Conservation (phyloP, 1,284 basidiomycete species). For the Gomphus sp. region DNA sequence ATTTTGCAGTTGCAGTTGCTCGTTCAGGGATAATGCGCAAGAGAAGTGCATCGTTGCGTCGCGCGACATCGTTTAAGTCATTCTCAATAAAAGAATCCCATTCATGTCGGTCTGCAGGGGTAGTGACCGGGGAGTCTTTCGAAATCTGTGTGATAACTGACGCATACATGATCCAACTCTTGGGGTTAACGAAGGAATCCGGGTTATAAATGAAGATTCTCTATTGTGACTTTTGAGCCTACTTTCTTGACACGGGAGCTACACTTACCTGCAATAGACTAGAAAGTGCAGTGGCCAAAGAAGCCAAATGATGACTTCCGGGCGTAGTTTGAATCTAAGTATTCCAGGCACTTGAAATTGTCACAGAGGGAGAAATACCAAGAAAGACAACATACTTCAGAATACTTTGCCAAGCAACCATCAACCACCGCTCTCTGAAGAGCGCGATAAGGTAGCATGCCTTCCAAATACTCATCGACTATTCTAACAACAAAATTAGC, state of each 20-base stretch:
- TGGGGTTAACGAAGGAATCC: slow-evolving; percentile 68
- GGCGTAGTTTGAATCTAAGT: slow-evolving; percentile 42
- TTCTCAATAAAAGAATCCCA: slow-evolving; percentile 20
- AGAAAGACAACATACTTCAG: slow-evolving; percentile 43
- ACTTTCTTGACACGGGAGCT: background rate
- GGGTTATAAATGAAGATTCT: slow-evolving; percentile 54
- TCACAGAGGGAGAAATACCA: background rate
- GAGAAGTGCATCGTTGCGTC: slow-evolving; percentile 69
- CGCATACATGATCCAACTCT: slow-evolving; percentile 50
- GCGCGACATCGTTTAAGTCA: slow-evolving; percentile 48
- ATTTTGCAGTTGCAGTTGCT: slow-evolving; percentile 44
- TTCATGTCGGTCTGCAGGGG: slow-evolving; percentile 5
- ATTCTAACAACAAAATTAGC: slow-evolving; percentile 73
- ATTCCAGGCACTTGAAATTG: background rate
- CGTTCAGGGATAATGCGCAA: slow-evolving; percentile 60
- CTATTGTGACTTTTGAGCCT: slow-evolving; percentile 17
- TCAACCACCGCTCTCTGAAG: slow-evolving; percentile 59
- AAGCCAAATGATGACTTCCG: slow-evolving; percentile 43
- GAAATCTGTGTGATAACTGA: slow-evolving; percentile 3
- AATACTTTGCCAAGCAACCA: slow-evolving; percentile 54
- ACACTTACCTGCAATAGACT: slow-evolving; percentile 47
- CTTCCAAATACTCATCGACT: slow-evolving; percentile 72
- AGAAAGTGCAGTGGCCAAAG: slow-evolving; percentile 46
- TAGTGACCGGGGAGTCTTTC: slow-evolving; percentile 9
- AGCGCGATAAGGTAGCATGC: slow-evolving; percentile 58